These are phyloP conservation scores for Exserohilum rostratum DNA, from an alignment of 2,329 filamentous ascomycete genomes.

Conservation along the genomic window DNA sequence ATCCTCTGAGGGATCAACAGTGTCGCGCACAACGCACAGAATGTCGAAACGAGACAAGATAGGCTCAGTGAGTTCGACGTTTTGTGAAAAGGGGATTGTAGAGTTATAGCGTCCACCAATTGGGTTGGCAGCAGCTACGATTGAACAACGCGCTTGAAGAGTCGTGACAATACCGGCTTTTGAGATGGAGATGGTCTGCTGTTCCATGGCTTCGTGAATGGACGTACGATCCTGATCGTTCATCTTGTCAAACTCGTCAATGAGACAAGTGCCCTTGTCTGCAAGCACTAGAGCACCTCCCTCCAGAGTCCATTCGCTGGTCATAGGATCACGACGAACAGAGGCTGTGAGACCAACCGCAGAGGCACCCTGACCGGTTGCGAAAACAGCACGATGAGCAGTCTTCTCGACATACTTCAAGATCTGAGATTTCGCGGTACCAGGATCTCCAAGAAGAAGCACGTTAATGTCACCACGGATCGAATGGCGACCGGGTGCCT, in stretches of 20 bases:
- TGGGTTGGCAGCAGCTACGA: conserved; percentile 95
- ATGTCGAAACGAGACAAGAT: conserved; percentile 99
- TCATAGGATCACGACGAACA: conserved; percentile 92
- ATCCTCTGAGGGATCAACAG: conserved; percentile 89
- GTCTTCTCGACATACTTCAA: conserved; percentile 98
- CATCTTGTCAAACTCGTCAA: conserved; percentile 99
- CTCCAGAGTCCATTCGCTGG: conserved; percentile 96
- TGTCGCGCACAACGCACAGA: conserved; percentile 92
- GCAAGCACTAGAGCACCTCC: conserved; percentile 94
- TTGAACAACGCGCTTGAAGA: conserved; percentile 91
- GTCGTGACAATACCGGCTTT: conserved; percentile 99
- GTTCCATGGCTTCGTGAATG: conserved; percentile 99
- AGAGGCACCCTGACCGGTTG: conserved; percentile 94
- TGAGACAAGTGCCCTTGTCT: conserved; percentile 91
- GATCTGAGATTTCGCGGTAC: conserved; percentile 96
- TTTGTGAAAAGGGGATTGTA: conserved; percentile 92
- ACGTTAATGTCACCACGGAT: conserved; percentile 99
- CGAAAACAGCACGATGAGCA: conserved; percentile 94
- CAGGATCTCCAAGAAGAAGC: conserved; percentile 91
- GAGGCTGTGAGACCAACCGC: conserved; percentile 97
- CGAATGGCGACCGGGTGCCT: conserved; percentile 83
- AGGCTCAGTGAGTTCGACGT: conserved; percentile 95
- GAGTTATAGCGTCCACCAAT: conserved; percentile 96
- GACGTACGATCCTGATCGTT: conserved; percentile 98
- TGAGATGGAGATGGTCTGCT: conserved; percentile 98